phyloP scores from a whole-genome alignment of 768 basidiomycete genomes.

The Dacryopinax primogenitus region DNA sequence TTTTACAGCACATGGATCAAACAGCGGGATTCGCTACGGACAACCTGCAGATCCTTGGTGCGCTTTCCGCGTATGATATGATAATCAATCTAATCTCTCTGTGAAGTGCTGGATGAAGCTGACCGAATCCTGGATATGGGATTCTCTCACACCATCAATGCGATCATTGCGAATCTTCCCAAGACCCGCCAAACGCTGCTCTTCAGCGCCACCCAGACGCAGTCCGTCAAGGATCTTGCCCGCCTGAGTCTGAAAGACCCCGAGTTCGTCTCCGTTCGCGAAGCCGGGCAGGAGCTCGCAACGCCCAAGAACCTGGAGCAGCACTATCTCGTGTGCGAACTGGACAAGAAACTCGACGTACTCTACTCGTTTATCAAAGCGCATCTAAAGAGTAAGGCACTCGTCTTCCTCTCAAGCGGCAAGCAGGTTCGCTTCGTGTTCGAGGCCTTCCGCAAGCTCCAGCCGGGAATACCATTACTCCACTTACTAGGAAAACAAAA shows the following conservation, averaged over 20 bases:
- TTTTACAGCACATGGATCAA: constrained; percentile 97
- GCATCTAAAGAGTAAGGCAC: constrained; percentile 77
- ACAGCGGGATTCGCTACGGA: constrained; percentile 87
- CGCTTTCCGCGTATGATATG: constrained; percentile 23
- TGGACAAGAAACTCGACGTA: constrained; percentile 80
- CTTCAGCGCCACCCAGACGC: constrained; percentile 93
- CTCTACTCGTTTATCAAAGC: constrained; percentile 92
- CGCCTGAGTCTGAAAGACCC: constrained; percentile 80
- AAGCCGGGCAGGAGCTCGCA: constrained; percentile 29
- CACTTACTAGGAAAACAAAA: constrained; percentile 96
- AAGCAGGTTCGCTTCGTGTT: constrained; percentile 97
- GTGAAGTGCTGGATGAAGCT: constrained; percentile 90
- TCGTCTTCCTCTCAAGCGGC: constrained; percentile 88
- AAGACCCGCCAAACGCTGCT: constrained; percentile 86
- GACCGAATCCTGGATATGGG: constrained; percentile 96
- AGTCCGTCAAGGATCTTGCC: constrained; percentile 76
- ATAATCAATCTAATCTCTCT: constrained; percentile 11
- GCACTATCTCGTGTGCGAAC: constrained; percentile 67
- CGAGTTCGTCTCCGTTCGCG: constrained; percentile 52
- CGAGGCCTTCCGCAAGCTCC: constrained; percentile 90
- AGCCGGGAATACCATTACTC: constrained; percentile 84
- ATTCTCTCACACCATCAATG: constrained; percentile 75
- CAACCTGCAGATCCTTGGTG: constrained; percentile 82
- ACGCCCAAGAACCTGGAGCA: constrained; percentile 77
- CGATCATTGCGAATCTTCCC: constrained; percentile 83